Conservation (phyloP, 805 yeast genomes). For the Teunomyces gatunensis region DNA sequence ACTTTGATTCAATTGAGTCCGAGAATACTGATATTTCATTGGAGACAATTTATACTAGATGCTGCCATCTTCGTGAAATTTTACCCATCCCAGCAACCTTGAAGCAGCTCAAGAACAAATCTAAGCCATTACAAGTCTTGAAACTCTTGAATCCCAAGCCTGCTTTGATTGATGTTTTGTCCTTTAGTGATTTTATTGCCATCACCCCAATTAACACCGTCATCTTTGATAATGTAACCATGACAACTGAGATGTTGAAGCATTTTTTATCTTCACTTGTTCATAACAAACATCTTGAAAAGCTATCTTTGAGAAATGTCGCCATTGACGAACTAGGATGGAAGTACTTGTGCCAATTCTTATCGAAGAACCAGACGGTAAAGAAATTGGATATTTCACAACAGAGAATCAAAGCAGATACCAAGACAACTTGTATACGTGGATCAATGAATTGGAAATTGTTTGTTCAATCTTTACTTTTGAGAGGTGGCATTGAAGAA, state of each 20-base stretch:
- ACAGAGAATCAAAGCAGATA: conserved; percentile 48
- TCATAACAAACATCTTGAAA: conserved; percentile 44
- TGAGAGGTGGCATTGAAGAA: conserved; percentile 55
- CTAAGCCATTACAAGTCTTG: conserved; percentile 51
- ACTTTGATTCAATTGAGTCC: conserved; percentile 37
- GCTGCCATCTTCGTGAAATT: conserved; percentile 49
- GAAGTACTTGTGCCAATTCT: conserved; percentile 48
- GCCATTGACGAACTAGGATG: conserved; percentile 53
- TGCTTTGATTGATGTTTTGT: conserved; percentile 53
- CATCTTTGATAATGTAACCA: conserved; percentile 55
- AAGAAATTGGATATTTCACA: conserved; percentile 57
- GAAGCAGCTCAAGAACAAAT: conserved; percentile 51
- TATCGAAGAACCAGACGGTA: conserved; percentile 40
- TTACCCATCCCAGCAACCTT: conserved; percentile 51
- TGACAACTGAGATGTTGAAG: conserved; percentile 53
- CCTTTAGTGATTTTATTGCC: conserved; percentile 56
- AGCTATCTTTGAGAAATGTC: conserved; percentile 53
- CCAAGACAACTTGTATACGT: conserved; percentile 35
- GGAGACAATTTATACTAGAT: conserved; percentile 49
- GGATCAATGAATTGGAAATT: conserved; percentile 54
- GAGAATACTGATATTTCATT: conserved; percentile 32
- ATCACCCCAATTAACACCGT: conserved; percentile 55
- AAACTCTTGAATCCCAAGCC: conserved; percentile 59
- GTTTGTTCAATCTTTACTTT: conserved; percentile 40
- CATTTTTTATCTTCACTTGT: conserved; percentile 47